Percentiles rank a stretch among this genome's conserved stretches.
Conservation (phyloP, 305 asterid species). For the Stenogyne calaminthoides region DNA sequence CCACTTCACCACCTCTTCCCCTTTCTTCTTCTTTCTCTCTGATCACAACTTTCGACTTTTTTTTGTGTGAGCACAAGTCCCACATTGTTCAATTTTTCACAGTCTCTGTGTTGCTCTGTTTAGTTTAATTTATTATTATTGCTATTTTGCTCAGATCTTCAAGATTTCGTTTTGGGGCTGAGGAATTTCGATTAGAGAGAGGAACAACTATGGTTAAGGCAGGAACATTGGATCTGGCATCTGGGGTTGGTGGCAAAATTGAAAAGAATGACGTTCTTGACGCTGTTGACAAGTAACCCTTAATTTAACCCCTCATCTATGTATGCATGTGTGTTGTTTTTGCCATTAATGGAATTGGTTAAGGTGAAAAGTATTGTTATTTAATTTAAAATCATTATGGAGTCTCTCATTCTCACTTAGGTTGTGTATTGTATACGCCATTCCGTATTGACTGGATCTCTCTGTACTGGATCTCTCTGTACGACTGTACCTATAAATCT, state of each 20-base stretch:
- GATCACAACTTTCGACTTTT: conserved; percentile 22
- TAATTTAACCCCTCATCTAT: not conserved
- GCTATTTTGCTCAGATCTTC: conserved; percentile 36
- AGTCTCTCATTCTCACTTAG: not conserved
- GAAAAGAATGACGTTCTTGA: conserved; percentile 72
- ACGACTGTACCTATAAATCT: not conserved
- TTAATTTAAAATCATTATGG: not conserved
- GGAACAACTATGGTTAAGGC: conserved; percentile 61
- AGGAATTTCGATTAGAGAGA: conserved; percentile 21
- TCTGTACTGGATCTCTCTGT: too few relatives aligned
- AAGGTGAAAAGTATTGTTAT: not conserved
- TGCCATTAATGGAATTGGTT: conserved; percentile 14
- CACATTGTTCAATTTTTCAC: conserved; percentile 17
- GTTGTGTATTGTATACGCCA: not conserved
- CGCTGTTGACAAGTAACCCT: conserved; percentile 82
- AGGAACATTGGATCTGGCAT: conserved; percentile 88
- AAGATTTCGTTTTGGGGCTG: conserved; percentile 26
- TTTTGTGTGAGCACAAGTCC: conserved; percentile 14
- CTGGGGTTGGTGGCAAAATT: conserved; percentile 91
- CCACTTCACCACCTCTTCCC: not conserved
- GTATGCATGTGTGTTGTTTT: not conserved
- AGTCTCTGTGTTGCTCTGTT: not conserved
- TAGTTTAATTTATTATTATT: not conserved
- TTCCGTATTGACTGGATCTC: not conserved
- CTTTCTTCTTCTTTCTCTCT: not conserved